A percentile compares a stretch with the other conserved stretches of the same genome.
Evolutionary conservation across 78 protist genomes (phyloP).

Genomic region (Bigelowiella natans): DNA sequence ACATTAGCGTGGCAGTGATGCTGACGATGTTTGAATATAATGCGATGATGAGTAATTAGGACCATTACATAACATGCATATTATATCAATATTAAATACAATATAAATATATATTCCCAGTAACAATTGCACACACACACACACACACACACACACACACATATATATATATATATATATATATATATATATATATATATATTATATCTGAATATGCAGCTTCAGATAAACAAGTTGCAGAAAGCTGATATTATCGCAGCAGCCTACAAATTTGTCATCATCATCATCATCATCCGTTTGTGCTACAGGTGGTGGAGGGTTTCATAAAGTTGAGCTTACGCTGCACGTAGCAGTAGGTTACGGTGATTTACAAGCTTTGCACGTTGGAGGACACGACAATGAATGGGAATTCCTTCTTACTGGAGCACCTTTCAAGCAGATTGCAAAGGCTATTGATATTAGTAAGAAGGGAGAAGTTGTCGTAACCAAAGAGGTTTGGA

Average conservation of each 20-base stretch:
- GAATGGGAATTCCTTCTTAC: constrained; percentile 6
- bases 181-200: not conserved
- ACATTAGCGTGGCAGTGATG: no score
- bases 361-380: not conserved
- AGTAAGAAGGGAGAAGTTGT: not conserved
- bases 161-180: not conserved
- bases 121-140: not conserved
- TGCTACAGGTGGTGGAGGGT: not conserved
- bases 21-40: no score
- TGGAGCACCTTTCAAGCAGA: not conserved
- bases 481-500: not conserved
- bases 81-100: no score
- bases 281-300: no score
- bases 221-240: no score
- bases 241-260: no score
- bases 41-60: no score
- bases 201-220: no score
- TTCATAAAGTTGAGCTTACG: not conserved
- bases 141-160: not conserved
- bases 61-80: no score
- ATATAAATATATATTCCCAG: no score
- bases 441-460: not conserved
- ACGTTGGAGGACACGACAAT: not conserved
- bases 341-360: not conserved
- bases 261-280: no score